Conservation (phyloP, 2,329 filamentous ascomycete genomes). For the Aspergillus fischeri region DNA sequence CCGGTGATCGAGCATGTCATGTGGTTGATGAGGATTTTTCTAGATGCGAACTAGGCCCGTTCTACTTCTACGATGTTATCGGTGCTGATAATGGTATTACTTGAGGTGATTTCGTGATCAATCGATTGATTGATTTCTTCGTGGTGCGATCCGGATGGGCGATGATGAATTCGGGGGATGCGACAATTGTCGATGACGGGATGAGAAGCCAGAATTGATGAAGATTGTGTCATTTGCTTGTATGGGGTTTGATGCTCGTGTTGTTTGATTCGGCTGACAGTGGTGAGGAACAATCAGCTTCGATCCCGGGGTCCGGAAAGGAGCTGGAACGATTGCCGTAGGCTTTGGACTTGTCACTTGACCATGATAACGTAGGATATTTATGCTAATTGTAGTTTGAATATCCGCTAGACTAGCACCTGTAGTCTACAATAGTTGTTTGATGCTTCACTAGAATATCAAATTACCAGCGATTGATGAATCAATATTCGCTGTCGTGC, state of each 20-base stretch:
- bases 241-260: too few species aligned
- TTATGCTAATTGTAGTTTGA: not conserved
- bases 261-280: not conserved
- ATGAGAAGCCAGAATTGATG: not conserved
- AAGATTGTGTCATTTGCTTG: not conserved
- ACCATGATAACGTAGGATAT: not conserved
- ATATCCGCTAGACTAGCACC: not conserved
- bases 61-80: not conserved
- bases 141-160: not conserved
- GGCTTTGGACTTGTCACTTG: not conserved
- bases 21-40: not conserved
- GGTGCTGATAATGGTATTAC: not conserved
- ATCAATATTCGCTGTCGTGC: not conserved
- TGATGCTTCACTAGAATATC: too few species aligned
- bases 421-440: not conserved
- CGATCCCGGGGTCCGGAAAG: not conserved
- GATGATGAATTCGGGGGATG: not conserved
- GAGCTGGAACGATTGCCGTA: not conserved
- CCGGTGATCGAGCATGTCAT: not conserved
- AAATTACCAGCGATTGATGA: too few species aligned
- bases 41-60: not conserved
- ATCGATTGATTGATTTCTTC: too few species aligned
- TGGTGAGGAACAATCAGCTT: not conserved
- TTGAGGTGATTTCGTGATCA: not conserved
- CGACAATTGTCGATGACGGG: not conserved